Percentiles rank a stretch among this genome's conserved stretches.
phyloP scores from a whole-genome alignment of 331 rosid species.

The Saraca asoca region DNA sequence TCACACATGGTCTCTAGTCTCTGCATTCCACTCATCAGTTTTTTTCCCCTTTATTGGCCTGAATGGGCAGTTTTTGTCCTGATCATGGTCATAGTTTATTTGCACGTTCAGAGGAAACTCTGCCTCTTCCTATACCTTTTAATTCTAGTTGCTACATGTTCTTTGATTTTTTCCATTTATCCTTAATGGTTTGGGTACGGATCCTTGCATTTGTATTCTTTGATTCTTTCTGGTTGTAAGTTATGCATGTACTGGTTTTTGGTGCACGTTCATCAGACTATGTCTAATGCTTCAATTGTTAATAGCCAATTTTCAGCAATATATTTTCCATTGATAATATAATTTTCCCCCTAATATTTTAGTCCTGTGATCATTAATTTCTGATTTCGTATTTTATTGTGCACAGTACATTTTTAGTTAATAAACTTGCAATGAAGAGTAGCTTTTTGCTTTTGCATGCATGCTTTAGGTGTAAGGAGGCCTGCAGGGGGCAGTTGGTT shows the following conservation, averaged over 20 bases:
- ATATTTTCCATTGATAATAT: too few relatives aligned
- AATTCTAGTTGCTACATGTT: neutral
- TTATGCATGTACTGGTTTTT: neutral
- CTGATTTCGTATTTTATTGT: conserved; percentile 16
- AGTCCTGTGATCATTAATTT: conserved; percentile 15
- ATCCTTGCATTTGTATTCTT: too few relatives aligned
- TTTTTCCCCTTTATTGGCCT: conserved; percentile 11
- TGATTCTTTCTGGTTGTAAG: conserved; percentile 7
- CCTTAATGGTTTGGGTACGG: too few relatives aligned
- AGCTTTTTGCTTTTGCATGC: conserved; percentile 35
- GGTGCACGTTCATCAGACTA: neutral
- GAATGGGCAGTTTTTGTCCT: conserved; percentile 20
- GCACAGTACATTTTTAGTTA: neutral
- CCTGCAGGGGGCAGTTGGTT: conserved; percentile 87
- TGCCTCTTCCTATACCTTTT: conserved; percentile 13
- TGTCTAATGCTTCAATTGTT: conserved; percentile 1
- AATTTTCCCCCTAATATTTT: too few relatives aligned
- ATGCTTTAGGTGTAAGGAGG: conserved; percentile 76
- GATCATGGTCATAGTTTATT: conserved; percentile 17
- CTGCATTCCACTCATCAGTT: conserved; percentile 19
- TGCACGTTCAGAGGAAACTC: conserved; percentile 13
- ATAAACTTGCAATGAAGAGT: conserved; percentile 8
- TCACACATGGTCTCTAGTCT: conserved; percentile 14
- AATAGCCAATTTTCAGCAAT: too few relatives aligned
- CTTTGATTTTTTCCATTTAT: conserved; percentile 12